These are phyloP conservation scores for Xylaria sp. DNA, from an alignment of 495 filamentous ascomycete genomes.

Conservation along the genomic window DNA sequence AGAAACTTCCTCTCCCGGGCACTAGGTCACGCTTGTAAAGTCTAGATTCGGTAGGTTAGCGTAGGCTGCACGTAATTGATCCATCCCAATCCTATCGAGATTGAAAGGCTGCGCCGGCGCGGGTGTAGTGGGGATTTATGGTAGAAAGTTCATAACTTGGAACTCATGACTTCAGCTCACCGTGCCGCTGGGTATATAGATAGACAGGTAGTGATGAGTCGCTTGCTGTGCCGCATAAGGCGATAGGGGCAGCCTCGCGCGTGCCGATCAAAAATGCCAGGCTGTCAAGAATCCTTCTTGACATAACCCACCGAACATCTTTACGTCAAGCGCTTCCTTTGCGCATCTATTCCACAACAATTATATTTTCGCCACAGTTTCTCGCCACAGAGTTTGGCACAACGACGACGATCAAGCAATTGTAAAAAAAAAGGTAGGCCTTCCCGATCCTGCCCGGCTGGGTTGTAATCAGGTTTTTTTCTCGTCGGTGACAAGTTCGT, in stretches of 20 bases:
- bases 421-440: not conserved
- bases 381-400: not conserved
- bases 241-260: not conserved
- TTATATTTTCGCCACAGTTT: not conserved
- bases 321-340: slow-evolving; percentile 2
- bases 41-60: not conserved
- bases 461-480: not conserved
- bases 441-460: not conserved
- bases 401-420: not conserved
- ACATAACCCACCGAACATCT: slow-evolving; percentile 3
- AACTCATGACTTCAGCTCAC: not conserved
- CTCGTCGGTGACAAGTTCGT: not conserved
- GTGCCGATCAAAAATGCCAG: not conserved
- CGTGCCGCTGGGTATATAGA: not conserved
- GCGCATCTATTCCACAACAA: not conserved
- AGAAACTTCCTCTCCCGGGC: no score
- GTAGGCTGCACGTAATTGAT: not conserved
- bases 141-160: not conserved
- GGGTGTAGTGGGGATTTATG: not conserved
- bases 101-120: not conserved
- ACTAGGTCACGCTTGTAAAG: not conserved
- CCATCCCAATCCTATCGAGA: not conserved
- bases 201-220: not conserved
- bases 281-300: slow-evolving; percentile 9
- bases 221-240: not conserved